A percentile compares a stretch with the other conserved stretches of the same genome.
These are phyloP conservation scores for Solanum lignicaule DNA, from an alignment of 257 asterid species.

Conservation along the genomic window DNA sequence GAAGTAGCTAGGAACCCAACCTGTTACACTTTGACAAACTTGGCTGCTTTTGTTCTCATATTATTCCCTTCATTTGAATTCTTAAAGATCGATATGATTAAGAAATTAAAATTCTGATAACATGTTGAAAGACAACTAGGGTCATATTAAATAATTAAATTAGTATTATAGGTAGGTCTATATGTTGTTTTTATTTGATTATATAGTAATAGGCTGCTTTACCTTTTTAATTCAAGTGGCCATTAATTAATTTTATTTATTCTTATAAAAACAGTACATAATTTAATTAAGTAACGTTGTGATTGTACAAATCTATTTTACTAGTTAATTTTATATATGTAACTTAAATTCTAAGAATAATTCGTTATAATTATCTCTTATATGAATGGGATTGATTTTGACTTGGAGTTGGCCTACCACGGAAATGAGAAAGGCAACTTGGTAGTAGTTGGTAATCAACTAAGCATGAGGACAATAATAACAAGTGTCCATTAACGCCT, in stretches of 20 bases:
- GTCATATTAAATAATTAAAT: background rate
- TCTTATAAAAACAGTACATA: background rate
- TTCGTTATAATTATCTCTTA: background rate
- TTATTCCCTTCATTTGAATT: background rate
- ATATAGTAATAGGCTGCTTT: background rate
- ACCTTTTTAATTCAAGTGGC: background rate
- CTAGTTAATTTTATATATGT: background rate
- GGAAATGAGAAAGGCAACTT: background rate
- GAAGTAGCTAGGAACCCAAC: background rate
- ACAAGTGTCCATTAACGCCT: background rate
- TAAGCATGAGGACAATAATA: background rate
- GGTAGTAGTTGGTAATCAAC: background rate
- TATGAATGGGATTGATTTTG: background rate
- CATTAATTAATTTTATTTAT: background rate
- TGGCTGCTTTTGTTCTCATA: background rate
- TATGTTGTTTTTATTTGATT: background rate
- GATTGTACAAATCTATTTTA: background rate
- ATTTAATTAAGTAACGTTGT: background rate
- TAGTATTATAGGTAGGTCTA: background rate
- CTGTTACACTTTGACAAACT: background rate
- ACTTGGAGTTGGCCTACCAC: background rate
- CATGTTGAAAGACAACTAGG: background rate
- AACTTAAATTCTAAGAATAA: background rate
- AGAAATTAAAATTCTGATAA: background rate
- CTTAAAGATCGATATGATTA: no score